Evolutionary conservation across 352 stramenopile genomes (phyloP), one percentile per base, ranked within the genome.

Genomic region (Hyaloperonospora arabidopsidis): DNA sequence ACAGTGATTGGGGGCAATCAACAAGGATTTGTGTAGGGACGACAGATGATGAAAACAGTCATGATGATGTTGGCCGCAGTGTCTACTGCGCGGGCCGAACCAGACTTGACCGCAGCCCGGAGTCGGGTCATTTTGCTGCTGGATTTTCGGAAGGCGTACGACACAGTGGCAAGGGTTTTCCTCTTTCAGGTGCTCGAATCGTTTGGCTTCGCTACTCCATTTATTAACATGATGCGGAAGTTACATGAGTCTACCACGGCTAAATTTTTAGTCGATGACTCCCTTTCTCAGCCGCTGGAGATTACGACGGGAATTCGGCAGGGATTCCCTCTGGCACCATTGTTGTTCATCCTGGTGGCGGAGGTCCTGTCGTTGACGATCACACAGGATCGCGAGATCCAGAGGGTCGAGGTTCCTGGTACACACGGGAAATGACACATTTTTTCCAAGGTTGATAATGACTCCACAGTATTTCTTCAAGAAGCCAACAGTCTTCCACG

Each of bases 11-110:
- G 41, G 3, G 19, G n/a, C 12, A 34, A 13, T 1, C 41, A 48
- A 29, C 41, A 48, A 10, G 19, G 41, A 7, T 32, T 32, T 32
- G 25, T 32, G 25, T 8, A 32, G 25, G 25, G 25, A 8, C 25
- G 4, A 32, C 25, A 48, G 19, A 48, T 48, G 41, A 14, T 19
- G 11, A 48, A 48, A 17, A 32, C 41, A 34, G 11, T 48, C 8
- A 32, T 32, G 18, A 48, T 48, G 41, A 48, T 48, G 41, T 6
- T 48, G 10, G 41, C 41, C 19, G 12, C 15, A 48, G 19, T 48
- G 6, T 15, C 10, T 4, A 28, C 17, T 0, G 41, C 41, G 7
- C 1, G 15, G 28, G 19, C 7, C 13, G 41, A 47, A 32, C 18
- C 3, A 5, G 19, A 47, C 18, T 11, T 34, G 12, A 10, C 6